These are phyloP conservation scores for Santalum album DNA, from an alignment of 164 flowering plant genomes.

Conservation along the genomic window DNA sequence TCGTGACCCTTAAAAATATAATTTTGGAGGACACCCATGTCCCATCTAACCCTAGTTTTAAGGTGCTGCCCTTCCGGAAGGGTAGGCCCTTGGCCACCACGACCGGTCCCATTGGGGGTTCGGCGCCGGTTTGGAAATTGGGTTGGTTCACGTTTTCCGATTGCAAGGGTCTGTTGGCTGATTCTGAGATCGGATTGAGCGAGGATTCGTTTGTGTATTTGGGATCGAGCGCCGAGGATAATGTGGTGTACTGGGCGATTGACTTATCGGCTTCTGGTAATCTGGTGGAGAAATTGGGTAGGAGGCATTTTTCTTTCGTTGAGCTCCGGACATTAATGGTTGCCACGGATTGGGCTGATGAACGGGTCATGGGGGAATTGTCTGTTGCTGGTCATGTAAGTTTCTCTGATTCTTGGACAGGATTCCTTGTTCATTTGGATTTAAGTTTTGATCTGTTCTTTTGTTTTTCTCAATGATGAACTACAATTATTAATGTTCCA, in stretches of 20 bases:
- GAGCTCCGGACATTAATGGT: conserved; percentile 91
- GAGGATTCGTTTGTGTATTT: conserved; percentile 60
- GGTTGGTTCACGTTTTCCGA: conserved; percentile 67
- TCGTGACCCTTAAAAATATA: conserved; percentile 44
- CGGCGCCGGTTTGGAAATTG: conserved; percentile 51
- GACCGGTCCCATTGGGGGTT: conserved; percentile 9
- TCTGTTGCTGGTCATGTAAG: conserved; percentile 95
- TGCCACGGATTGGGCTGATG: conserved; percentile 86
- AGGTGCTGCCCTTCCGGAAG: conserved; percentile 29
- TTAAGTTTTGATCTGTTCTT: too few relatives aligned
- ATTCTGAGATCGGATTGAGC: conserved; percentile 27
- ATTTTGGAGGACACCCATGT: conserved; percentile 13
- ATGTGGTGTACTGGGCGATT: conserved; percentile 67
- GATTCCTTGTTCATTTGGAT: neutral
- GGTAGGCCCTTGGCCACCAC: conserved; percentile 66
- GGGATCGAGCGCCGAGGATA: conserved; percentile 41
- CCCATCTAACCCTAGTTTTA: conserved; percentile 14
- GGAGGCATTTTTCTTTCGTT: conserved; percentile 41
- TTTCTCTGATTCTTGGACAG: conserved; percentile 1
- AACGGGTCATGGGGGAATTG: conserved; percentile 59
- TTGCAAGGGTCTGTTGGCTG: conserved; percentile 33
- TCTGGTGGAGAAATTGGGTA: conserved; percentile 36
- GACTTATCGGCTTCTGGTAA: conserved; percentile 44
- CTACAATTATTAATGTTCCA: too few relatives aligned
- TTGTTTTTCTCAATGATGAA: too few relatives aligned